Conservation (phyloP, 2,329 filamentous ascomycete species). For the Seiridium cupressi region DNA sequence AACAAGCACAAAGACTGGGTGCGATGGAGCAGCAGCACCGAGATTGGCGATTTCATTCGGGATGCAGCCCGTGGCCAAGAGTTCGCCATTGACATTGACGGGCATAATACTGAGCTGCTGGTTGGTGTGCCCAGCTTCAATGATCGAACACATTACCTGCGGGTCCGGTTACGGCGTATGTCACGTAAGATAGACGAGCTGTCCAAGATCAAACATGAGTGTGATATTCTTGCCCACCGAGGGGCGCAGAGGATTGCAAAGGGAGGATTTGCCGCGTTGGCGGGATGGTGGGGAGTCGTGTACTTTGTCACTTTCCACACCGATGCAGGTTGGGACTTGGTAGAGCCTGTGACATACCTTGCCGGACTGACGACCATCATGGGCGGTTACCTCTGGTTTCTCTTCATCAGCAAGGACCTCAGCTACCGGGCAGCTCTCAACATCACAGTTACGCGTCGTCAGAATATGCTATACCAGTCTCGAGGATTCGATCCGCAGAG, state of each 20-base stretch:
- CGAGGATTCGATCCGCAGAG: conserved; percentile 72
- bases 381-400: conserved; percentile 88
- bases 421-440: conserved; percentile 86
- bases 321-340: conserved; percentile 82
- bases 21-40: conserved; percentile 83
- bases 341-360: conserved; percentile 88
- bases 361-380: conserved; percentile 85
- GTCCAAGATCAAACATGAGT: conserved; percentile 75
- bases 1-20: conserved; percentile 65
- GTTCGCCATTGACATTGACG: conserved; percentile 82
- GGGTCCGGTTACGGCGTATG: conserved; percentile 71
- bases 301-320: conserved; percentile 73
- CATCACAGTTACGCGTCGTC: conserved; percentile 76
- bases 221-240: conserved; percentile 73
- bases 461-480: conserved; percentile 71
- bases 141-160: conserved; percentile 86
- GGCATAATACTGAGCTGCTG: conserved; percentile 60
- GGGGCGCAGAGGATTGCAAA: conserved; percentile 78
- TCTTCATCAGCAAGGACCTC: conserved; percentile 88
- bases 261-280: conserved; percentile 71
- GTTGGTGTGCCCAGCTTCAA: conserved; percentile 84
- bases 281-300: conserved; percentile 79
- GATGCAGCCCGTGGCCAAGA: conserved; percentile 83
- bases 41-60: conserved; percentile 91
- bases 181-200: conserved; percentile 66